These are phyloP conservation scores for Schizophyllum amplum DNA, from an alignment of 1,284 basidiomycete species.

Conservation along the genomic window DNA sequence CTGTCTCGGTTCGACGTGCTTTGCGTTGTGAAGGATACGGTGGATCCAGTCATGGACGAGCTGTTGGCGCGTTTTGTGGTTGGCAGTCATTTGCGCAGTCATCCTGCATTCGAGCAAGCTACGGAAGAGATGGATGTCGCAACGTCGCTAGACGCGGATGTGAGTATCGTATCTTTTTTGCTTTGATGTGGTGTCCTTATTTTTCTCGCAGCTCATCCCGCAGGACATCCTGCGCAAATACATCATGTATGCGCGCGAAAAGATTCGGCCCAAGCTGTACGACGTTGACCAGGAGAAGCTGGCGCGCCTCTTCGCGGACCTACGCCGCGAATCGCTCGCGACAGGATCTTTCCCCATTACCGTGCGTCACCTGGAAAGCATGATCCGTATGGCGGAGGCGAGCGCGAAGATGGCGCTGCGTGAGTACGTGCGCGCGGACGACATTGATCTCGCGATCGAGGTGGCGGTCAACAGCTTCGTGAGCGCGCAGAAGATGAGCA, in stretches of 20 bases:
- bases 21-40: slow-evolving; percentile 96
- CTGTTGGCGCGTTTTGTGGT: slow-evolving; percentile 96
- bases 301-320: slow-evolving; percentile 90
- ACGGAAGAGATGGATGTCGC: slow-evolving; percentile 84
- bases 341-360: slow-evolving; percentile 99
- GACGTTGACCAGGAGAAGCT: slow-evolving; percentile 97
- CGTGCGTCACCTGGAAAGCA: slow-evolving; percentile 94
- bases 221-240: slow-evolving; percentile 98
- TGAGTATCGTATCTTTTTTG: slow-evolving; percentile 31
- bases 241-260: slow-evolving; percentile 98
- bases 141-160: slow-evolving; percentile 87
- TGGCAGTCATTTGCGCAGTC: slow-evolving; percentile 89
- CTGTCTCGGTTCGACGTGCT: slow-evolving; percentile 98
- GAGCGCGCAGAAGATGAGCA: slow-evolving; percentile 94
- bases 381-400: slow-evolving; percentile 99
- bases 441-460: slow-evolving; percentile 96
- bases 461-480: slow-evolving; percentile 95
- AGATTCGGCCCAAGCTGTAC: slow-evolving; percentile 86
- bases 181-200: slow-evolving; percentile 1
- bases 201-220: slow-evolving; percentile 71
- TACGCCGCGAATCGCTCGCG: slow-evolving; percentile 91
- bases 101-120: slow-evolving; percentile 85
- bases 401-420: slow-evolving; percentile 97
- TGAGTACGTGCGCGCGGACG: slow-evolving; percentile 93
- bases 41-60: slow-evolving; percentile 96